Evolutionary conservation across 2,329 filamentous ascomycete species (phyloP), one percentile per base, ranked within the genome.

Genomic region (Diaporthe amygdali): DNA sequence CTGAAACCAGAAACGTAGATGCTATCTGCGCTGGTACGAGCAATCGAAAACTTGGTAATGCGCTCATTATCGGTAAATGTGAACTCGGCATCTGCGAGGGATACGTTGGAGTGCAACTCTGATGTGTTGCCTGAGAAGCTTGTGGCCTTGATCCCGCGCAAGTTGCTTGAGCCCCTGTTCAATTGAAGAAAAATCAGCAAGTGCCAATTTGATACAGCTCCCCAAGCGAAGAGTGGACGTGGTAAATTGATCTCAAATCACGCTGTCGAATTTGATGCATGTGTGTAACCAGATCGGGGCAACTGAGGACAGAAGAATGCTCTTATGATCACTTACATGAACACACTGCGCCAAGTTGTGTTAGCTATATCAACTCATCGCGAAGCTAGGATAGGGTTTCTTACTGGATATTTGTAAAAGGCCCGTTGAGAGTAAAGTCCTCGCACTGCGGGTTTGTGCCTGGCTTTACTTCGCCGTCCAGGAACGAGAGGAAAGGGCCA

Each of bases 1-100:
- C 22, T 69, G 32, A 69, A 34, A 1, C 54, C 67, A 0, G 44
- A 37, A 2, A 69, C 67, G n/a, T 22, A 47, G 25, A 32, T 59
- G 44, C 17, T n/a, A n/a, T 17, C 12, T n/a, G 41, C 15, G 3
- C 15, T 20, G 20, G 17, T 17, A n/a, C 54, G 67, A 30, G 44
- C 67, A 10, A 69, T 59, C 4, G 54, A 63, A 7, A 69, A 69
- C 34, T 69, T 69, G 67, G 67, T 69, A 46, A 69, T 69, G 15
- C 67, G 54, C 54, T 69, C 67, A 22, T 69, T 69, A 20, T 61
- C 54, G 17, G 27, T n/a, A 12, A 69, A 69, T 25, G 32, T 63
- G 46, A 63, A 61, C 32, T 61, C 67, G 8, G 67, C 41, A 37
- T 69, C 67, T 30, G 27, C 46, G 25, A 69, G 32, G 14, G 39